Percentiles rank a stretch among this genome's conserved stretches.
phyloP scores from a whole-genome alignment of 1,139 yeast species.

The Candida dubliniensis region DNA sequence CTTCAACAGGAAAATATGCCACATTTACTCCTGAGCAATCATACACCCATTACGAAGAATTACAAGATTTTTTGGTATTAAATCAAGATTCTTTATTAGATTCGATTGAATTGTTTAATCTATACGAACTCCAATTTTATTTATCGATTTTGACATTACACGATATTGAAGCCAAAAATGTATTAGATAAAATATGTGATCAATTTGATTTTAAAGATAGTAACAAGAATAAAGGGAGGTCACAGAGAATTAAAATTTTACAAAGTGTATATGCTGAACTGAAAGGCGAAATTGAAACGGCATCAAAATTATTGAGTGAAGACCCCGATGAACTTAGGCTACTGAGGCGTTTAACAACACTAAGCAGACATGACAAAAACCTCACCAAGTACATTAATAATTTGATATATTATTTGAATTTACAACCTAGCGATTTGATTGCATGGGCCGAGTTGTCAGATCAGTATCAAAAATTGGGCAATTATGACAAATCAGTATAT shows the following conservation, averaged over 20 bases:
- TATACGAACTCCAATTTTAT: slow-evolving; percentile 73
- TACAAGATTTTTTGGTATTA: slow-evolving; percentile 29
- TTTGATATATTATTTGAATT: slow-evolving; percentile 49
- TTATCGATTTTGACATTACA: slow-evolving; percentile 61
- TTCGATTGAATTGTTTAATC: slow-evolving; percentile 53
- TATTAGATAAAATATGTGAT: slow-evolving; percentile 64
- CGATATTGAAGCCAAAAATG: slow-evolving; percentile 69
- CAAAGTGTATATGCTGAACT: slow-evolving; percentile 60
- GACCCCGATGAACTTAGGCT: slow-evolving; percentile 37
- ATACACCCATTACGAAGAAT: slow-evolving; percentile 31
- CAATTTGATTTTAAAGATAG: slow-evolving; percentile 51
- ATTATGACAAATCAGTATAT: slow-evolving; percentile 65
- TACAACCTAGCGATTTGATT: slow-evolving; percentile 70
- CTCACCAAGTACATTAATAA: slow-evolving; percentile 46
- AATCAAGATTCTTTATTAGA: slow-evolving; percentile 29
- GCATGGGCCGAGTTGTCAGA: slow-evolving; percentile 78
- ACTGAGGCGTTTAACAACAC: slow-evolving; percentile 38
- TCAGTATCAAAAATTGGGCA: slow-evolving; percentile 58
- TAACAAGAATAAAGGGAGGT: slow-evolving; percentile 12
- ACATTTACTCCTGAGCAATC: slow-evolving; percentile 38
- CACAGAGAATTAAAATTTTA: slow-evolving; percentile 60
- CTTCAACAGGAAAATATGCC: slow-evolving; percentile 36
- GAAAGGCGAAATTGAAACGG: slow-evolving; percentile 37
- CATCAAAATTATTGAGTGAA: slow-evolving; percentile 39
- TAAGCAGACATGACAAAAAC: slow-evolving; percentile 23